Evolutionary conservation across 345 rosid genomes (phyloP).

Genomic region (Conringia planisiliqua): DNA sequence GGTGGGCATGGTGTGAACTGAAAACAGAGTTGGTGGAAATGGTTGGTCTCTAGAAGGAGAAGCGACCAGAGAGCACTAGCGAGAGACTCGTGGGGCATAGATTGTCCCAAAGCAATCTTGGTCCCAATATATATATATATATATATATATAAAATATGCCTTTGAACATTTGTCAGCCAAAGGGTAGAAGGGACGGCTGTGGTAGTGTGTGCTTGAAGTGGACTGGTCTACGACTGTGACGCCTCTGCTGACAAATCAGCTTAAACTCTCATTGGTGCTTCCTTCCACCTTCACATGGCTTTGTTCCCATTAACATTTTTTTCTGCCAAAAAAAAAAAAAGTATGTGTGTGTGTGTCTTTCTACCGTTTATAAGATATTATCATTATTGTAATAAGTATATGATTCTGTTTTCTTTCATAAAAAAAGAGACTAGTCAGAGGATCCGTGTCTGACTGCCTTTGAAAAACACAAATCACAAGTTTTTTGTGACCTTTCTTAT

Average conservation of each 20-base stretch:
- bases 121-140: slow-evolving; percentile 28
- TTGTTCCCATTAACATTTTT: slow-evolving; percentile 25
- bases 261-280: slow-evolving; percentile 22
- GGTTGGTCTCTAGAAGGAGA: slow-evolving; percentile 40
- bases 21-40: slow-evolving; percentile 30
- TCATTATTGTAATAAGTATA: background rate
- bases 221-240: slow-evolving; percentile 33
- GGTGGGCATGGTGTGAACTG: slow-evolving; percentile 35
- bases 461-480: slow-evolving; percentile 6
- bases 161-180: slow-evolving; percentile 39
- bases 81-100: slow-evolving; percentile 22
- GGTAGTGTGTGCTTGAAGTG: slow-evolving; percentile 27
- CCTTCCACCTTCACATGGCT: slow-evolving; percentile 25
- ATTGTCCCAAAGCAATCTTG: slow-evolving; percentile 27
- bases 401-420: background rate
- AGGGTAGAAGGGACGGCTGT: slow-evolving; percentile 40
- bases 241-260: slow-evolving; percentile 27
- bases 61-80: slow-evolving; percentile 38
- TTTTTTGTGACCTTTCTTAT: background rate
- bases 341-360: background rate
- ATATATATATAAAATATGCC: slow-evolving; percentile 11
- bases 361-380: background rate
- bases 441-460: slow-evolving; percentile 2
- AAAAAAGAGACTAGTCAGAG: background rate
- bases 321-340: background rate